Base-by-base conservation (phyloP, 2,329 filamentous ascomycete genomes). In the Escovopsis sp. region DNA sequence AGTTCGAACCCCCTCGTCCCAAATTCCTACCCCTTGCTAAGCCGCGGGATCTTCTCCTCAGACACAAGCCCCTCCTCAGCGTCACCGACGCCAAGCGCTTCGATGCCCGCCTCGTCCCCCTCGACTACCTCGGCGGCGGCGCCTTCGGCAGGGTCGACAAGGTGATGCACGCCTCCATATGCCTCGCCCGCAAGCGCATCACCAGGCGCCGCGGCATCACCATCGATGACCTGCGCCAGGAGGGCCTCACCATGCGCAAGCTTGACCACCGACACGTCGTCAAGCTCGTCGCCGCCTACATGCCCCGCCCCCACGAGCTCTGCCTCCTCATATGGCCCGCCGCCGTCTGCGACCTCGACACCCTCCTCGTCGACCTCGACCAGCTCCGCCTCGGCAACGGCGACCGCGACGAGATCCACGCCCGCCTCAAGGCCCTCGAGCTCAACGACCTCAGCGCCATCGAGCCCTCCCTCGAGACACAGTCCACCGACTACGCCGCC, bases 311-410 rank as follows among this genome's bases (percentile, higher is more conserved):
- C 9, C 53, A 56, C 38, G 52, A 62, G 37, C 45, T 68, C 4
- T 66, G 60, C 37, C 47, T 68, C 10, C 52, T 67, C 28, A 54
- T 65, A 21, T 66, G 62, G 56, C 64, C 63, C 10, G 63, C 58
- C 18, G 64, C 63, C 15, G 52, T 61, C 6, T 66, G 63, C 49
- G 64, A 62, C 40, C 45, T 68, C 27, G 52, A 52, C 36, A 50
- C 44, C 23, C 51, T 68, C 9, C 51, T 66, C 14, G 52, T 58
- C 30, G 62, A 66, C 40, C 43, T 68, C 11, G 61, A 65, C 19
- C 45, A 43, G 14, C 43, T 66, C 19, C 53, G 54, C n/a, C 43
- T 48, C 3, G 53, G 55, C 11, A 47, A 55, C 11, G 58, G 55
- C 9, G 60, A 60, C 33, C 51, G 55, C 4, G 59, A 62, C 19